phyloP scores from a whole-genome alignment of 768 basidiomycete species.

The Sistotremastrum niveocremeum region DNA sequence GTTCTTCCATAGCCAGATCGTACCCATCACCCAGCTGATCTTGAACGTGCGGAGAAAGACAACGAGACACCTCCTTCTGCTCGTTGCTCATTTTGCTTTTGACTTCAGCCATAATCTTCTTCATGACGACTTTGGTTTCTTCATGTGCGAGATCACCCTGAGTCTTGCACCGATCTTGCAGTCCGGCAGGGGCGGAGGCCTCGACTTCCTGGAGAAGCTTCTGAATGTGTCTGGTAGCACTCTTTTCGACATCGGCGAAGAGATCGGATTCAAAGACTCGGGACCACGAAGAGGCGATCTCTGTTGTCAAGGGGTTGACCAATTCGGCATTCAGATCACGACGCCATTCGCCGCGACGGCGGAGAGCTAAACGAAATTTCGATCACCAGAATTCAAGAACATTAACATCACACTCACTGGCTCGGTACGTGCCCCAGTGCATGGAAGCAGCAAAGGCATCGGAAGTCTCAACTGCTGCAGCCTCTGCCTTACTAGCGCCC shows the following conservation, averaged over 20 bases:
- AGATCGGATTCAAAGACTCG: constrained; percentile 48
- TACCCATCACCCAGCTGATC: constrained; percentile 37
- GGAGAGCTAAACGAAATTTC: constrained; percentile 22
- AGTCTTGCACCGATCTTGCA: constrained; percentile 36
- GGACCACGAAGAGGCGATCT: constrained; percentile 45
- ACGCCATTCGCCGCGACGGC: constrained; percentile 41
- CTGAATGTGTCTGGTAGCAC: constrained; percentile 24
- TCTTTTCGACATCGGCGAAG: constrained; percentile 32
- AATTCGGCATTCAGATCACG: constrained; percentile 50
- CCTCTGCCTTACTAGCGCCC: constrained; percentile 36
- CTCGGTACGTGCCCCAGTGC: constrained; percentile 50
- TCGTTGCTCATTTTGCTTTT: constrained; percentile 34
- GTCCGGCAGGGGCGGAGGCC: constrained; percentile 32
- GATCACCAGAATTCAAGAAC: constrained; percentile 7
- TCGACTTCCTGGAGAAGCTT: constrained; percentile 38
- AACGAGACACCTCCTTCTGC: constrained; percentile 48
- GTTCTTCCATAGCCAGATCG: constrained; percentile 37
- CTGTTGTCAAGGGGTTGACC: constrained; percentile 40
- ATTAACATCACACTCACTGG: constrained; percentile 26
- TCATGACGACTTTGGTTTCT: constrained; percentile 36
- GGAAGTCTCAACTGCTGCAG: constrained; percentile 32
- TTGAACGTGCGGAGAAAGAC: constrained; percentile 43
- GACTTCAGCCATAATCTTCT: constrained; percentile 34
- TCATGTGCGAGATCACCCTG: constrained; percentile 40
- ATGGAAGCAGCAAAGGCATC: constrained; percentile 39